Base-by-base conservation (phyloP, 139 green algal genomes). In the Tetradesmus lagerheimii region DNA sequence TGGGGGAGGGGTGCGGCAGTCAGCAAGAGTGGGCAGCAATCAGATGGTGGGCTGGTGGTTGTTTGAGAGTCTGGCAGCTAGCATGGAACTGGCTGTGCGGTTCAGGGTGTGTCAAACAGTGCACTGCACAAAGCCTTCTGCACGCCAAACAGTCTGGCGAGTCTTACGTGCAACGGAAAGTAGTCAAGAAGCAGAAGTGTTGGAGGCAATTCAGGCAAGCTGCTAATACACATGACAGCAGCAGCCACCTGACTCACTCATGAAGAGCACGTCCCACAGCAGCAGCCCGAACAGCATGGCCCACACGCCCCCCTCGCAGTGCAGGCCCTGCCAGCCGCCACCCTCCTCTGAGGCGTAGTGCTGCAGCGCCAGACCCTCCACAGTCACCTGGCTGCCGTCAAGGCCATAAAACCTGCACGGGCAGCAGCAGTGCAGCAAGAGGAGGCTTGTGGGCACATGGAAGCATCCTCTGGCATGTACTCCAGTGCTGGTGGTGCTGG, bases 401-500 rank as follows among this genome's bases (percentile, higher is more conserved):
- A 86, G 25, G n/a, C 77, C 85, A 86, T 92, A 93, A 66, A 93
- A 93, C 67, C 92, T 92, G 86, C 18, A n/a, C 23, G 23, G n/a
- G n/a, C 57, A 64, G 79, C 47, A 62, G 47, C n/a, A 62, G 43
- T 15, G 43, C 6, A 9, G 43, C 43, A 50, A 50, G n/a, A 50
- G 6, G 9, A 5, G 43, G 43, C 43, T 15, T 50, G 43, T 50
- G 43, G 5, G 9, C 6, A 15, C 6, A 50, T 9, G 9, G 43
- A 50, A 50, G 43, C 43, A 50, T n/a, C n/a, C n/a, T n/a, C n/a
- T n/a, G n/a, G n/a, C n/a, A n/a, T n/a, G n/a, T n/a, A n/a, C n/a
- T n/a, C n/a, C n/a, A n/a, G n/a, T n/a, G n/a, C n/a, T n/a, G n/a
- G 89, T 99, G 99, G 92, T 97, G 92, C 92, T 97, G 91, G 90